Conservation (phyloP, 2,329 filamentous ascomycete genomes). For the Fusarium cicatricum region DNA sequence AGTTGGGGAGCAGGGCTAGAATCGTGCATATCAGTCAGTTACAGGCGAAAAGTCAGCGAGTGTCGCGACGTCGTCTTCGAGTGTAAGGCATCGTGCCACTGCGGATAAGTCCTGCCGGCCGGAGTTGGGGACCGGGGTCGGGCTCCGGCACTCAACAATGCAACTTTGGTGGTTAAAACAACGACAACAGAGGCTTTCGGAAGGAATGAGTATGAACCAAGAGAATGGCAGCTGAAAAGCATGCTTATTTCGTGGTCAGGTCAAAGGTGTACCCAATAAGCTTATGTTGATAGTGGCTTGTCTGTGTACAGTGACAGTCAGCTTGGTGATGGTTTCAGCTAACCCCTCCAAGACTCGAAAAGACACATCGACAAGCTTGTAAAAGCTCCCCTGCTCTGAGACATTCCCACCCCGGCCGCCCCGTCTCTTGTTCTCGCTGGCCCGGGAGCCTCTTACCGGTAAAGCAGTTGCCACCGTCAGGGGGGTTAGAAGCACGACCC, state of each 20-base stretch:
- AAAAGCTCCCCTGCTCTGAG: conserved; percentile 20
- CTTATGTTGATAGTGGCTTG: conserved; percentile 9
- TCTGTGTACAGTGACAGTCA: conserved; percentile 1
- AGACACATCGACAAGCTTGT: conserved; percentile 2
- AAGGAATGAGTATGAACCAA: neutral
- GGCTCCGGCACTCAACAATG: conserved; percentile 15
- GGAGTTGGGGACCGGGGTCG: conserved; percentile 17
- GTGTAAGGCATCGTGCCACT: conserved; percentile 19
- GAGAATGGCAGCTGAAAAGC: conserved; percentile 2
- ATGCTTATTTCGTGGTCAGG: conserved; percentile 19
- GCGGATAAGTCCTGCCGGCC: conserved; percentile 13
- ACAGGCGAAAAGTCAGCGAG: neutral
- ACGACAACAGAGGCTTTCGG: neutral
- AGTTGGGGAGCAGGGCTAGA: conserved; percentile 2
- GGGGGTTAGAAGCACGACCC: conserved; percentile 24
- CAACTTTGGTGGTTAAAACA: neutral
- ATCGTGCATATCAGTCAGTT: conserved; percentile 19
- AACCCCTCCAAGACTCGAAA: conserved; percentile 15
- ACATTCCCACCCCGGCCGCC: conserved; percentile 22
- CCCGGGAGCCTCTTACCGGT: conserved; percentile 10
- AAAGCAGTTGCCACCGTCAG: conserved; percentile 31
- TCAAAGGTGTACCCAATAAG: neutral
- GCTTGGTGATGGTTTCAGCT: conserved; percentile 24
- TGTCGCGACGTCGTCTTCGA: conserved; percentile 12
- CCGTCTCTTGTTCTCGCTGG: conserved; percentile 18